These are phyloP conservation scores for Tetrastigma voinierianum DNA, from an alignment of 164 flowering plant species.

Conservation along the genomic window DNA sequence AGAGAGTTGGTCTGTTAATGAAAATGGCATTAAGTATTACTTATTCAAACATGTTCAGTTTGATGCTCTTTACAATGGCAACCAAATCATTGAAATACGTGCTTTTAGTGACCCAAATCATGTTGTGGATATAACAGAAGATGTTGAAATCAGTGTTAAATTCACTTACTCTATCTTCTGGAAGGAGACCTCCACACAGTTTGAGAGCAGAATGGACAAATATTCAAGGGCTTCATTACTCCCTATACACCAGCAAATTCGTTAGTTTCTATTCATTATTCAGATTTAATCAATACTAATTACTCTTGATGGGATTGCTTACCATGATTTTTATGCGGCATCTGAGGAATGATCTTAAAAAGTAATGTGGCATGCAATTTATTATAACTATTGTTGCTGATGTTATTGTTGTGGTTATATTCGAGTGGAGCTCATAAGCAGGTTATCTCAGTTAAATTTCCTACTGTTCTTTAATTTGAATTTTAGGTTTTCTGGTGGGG, in stretches of 20 bases:
- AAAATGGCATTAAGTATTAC: slow-evolving; percentile 37
- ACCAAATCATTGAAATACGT: slow-evolving; percentile 58
- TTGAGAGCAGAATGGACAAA: slow-evolving; percentile 54
- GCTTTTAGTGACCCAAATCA: slow-evolving; percentile 66
- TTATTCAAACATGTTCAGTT: slow-evolving; percentile 69
- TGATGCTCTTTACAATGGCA: slow-evolving; percentile 53
- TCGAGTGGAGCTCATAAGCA: too few species aligned
- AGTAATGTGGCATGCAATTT: slow-evolving; percentile 22
- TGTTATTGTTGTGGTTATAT: too few species aligned
- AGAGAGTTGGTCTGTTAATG: slow-evolving; percentile 15
- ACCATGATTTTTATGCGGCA: slow-evolving; percentile 44
- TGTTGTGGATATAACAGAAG: slow-evolving; percentile 62
- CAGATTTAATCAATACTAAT: too few species aligned
- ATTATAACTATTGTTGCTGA: too few species aligned
- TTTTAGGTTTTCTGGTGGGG: slow-evolving; percentile 53
- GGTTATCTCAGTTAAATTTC: too few species aligned
- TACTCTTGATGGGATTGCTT: slow-evolving; percentile 61
- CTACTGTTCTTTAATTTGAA: not conserved
- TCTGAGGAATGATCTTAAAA: slow-evolving; percentile 64
- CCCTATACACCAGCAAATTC: slow-evolving; percentile 43
- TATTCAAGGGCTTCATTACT: slow-evolving; percentile 48
- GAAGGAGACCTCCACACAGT: slow-evolving; percentile 47
- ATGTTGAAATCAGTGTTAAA: slow-evolving; percentile 40
- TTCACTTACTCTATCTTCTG: slow-evolving; percentile 73
- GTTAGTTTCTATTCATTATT: slow-evolving; percentile 69